phyloP scores from a whole-genome alignment of 495 filamentous ascomycete genomes.

The Daldinia grandis region DNA sequence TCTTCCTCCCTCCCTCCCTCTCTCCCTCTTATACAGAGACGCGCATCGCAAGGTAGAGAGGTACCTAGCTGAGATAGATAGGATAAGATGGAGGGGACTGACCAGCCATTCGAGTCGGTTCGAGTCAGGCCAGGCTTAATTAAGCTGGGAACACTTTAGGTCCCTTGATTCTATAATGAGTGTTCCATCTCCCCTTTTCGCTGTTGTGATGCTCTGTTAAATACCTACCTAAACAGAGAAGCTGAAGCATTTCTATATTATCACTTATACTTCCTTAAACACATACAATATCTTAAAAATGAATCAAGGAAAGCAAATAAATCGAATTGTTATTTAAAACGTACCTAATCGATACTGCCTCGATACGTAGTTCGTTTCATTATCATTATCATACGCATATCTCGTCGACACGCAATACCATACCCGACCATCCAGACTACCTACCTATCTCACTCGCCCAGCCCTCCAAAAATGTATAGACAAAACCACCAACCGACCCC shows the following conservation, averaged over 20 bases:
- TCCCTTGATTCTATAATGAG: not conserved
- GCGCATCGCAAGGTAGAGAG: conserved; percentile 1
- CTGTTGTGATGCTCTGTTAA: not conserved
- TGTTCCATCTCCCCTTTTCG: not conserved
- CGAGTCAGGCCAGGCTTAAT: not conserved
- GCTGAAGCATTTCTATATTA: too few relatives aligned
- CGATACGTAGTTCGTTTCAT: not conserved
- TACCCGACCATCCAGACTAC: not conserved
- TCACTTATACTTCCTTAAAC: too few relatives aligned
- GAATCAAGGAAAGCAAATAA: not conserved
- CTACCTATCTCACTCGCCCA: not conserved
- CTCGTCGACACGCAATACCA: not conserved
- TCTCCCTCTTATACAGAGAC: conserved; percentile 5
- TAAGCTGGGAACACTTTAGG: not conserved
- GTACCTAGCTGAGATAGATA: conserved; percentile 21
- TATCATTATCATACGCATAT: not conserved
- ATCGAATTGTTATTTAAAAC: not conserved
- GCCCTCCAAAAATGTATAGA: not conserved
- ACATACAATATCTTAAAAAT: too few relatives aligned
- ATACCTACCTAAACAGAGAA: too few relatives aligned
- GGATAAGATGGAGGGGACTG: not conserved
- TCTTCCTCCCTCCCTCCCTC: not conserved
- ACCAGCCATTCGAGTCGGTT: not conserved
- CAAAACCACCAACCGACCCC: not conserved
- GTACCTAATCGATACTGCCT: not conserved